Evolutionary conservation across 2,329 filamentous ascomycete genomes (phyloP), one percentile per base, ranked within the genome.

Genomic region (Ophiocordyceps sinensis): DNA sequence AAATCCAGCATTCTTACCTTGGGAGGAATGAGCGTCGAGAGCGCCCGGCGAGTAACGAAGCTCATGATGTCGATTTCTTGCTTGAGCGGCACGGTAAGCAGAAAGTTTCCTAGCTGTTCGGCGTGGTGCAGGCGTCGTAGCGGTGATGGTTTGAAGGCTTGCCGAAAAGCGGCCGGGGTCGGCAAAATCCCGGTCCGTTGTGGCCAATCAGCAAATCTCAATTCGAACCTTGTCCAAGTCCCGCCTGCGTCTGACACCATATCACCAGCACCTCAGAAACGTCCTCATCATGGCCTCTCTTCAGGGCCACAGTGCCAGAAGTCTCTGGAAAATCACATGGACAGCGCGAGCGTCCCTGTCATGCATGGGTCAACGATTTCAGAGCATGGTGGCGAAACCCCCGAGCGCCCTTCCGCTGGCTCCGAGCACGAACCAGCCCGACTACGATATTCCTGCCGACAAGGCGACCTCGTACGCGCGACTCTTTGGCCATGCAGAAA

Each of bases 21-120:
- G 61, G 93, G 91, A 56, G 93, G 93, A 59, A 98, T 95, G 67
- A 98, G 82, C 75, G 93, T 94, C 64, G 91, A 96, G 62, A 95
- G 82, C 75, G 78, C 84, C 71, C 88, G 81, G 70, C 84, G 85
- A 61, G 80, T 77, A 61, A 93, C 75, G 78, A 80, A 91, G 76
- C 86, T 94, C 88, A 94, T 95, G 68, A 70, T 85, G 75, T 64
- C 59, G 58, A 58, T 35, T 26, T 12, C 37, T 51, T 48, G 49
- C 49, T 52, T 44, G 47, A 30, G 32, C 43, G 30, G 30, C 37
- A 28, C 46, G 41, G 42, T 44, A 50, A 47, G 51, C 43, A 54
- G 47, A 51, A 48, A 44, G 46, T 17, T 39, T 10, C 15, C 19
- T 11, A 12, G 14, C 28, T 28, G 28, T 19, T 35, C 32, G 17